Evolutionary conservation across 75 land plant species (phyloP), one percentile per base, ranked within the genome.

Genomic region (Adiantum capillusveneris): DNA sequence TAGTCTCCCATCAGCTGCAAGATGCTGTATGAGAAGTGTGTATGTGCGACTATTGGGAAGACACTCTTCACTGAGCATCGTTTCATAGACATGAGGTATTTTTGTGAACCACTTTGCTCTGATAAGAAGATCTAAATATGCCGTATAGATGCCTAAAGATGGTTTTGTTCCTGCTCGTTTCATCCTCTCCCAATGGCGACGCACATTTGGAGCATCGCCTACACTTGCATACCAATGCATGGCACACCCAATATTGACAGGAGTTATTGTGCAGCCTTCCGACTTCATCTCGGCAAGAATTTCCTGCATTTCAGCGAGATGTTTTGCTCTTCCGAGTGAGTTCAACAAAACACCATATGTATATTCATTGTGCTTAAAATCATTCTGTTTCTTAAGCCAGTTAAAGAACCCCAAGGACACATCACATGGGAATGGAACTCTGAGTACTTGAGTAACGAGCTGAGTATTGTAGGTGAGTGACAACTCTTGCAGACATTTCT

Each of bases 341-440:
- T 53, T 53, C 28, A 53, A 12, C 25, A 53, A 6, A 13, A 25
- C 55, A 1, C 55, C 55, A 53, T 53, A 53, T 1, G 55, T 53
- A 26, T 22, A 53, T 26, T 53, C 55, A 24, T 24, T 26, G 25
- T 53, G 55, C 28, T 53, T 53, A 27, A 53, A 53, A 2, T 63
- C 70, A 28, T 59, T 56, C 31, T 60, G 70, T 3, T 31, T 29
- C 22, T 53, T 61, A 13, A 62, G 29, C 70, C 70, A 68, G 51
- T 59, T 22, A 28, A 58, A 68, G 30, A 68, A 68, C 11, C 57
- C 24, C 70, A 62, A 51, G 16, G 70, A 53, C n/a, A 53, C 28
- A 53, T 53, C 55, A 27, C 2, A 5, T 1, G 55, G 28, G 2
- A 53, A 24, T 5, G 6, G 1, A 26, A 26, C 29, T 53, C 55